Conservation (phyloP, 192 early-diverging fungal species). For the Coemansia sp. region DNA sequence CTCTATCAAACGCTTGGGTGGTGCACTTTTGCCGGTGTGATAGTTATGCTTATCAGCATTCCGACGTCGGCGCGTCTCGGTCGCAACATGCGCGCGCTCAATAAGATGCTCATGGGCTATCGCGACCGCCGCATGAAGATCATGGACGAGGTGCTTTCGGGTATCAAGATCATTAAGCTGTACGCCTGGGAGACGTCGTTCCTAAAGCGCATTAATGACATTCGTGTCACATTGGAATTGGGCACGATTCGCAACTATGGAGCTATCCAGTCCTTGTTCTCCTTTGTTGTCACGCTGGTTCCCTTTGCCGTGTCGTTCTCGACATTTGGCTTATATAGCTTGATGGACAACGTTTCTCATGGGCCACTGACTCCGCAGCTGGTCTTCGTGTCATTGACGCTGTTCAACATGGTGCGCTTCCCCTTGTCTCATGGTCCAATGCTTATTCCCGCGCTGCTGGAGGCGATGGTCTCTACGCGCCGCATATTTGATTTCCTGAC, state of each 20-base stretch:
- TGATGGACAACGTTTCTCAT: conserved; percentile 38
- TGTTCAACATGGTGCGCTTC: conserved; percentile 57
- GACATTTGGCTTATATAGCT: conserved; percentile 50
- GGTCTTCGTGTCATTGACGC: conserved; percentile 56
- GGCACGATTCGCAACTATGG: conserved; percentile 46
- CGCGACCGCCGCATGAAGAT: conserved; percentile 71
- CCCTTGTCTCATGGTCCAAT: conserved; percentile 41
- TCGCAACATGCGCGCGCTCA: conserved; percentile 72
- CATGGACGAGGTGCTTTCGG: conserved; percentile 66
- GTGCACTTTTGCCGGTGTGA: conserved; percentile 85
- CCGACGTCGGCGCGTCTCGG: conserved; percentile 80
- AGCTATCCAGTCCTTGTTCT: conserved; percentile 38
- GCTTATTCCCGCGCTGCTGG: conserved; percentile 42
- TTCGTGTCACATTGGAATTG: conserved; percentile 47
- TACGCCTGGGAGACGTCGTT: conserved; percentile 70
- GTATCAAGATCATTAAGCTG: conserved; percentile 74
- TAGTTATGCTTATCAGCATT: conserved; percentile 82
- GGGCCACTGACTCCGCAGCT: conserved; percentile 57
- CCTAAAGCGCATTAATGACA: conserved; percentile 44
- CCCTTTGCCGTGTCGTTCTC: conserved; percentile 56
- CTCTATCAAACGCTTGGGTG: conserved; percentile 84
- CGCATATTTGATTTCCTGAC: conserved; percentile 49
- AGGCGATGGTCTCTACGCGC: conserved; percentile 40
- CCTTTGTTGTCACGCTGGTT: conserved; percentile 48
- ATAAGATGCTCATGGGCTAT: conserved; percentile 82